Evolutionary conservation across 1,139 yeast genomes (phyloP), one percentile per base, ranked within the genome.

Genomic region (Yamadazyma aaseri): DNA sequence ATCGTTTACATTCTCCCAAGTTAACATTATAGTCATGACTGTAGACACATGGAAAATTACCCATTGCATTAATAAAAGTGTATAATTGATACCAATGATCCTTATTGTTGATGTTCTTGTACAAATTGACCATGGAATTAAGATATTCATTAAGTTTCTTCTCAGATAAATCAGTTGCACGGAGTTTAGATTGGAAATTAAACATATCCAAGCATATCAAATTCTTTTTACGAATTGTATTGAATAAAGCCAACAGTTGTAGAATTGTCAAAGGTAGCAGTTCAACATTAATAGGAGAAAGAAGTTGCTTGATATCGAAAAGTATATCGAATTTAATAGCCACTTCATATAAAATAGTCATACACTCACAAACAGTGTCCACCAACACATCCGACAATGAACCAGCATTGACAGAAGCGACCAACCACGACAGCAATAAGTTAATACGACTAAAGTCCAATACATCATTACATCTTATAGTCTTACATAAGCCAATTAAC

Each of bases 11-110:
- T 20, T 59, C 58, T 5, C 45, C 44, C 0, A 53, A 36, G 1
- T 44, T 35, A 14, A 47, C 42, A 35, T 71, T 56, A 36, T 46
- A 70, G 28, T 63, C 66, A 0, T 55, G 57, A 14, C 57, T 53
- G 0, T 56, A 31, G 15, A 71, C 39, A 42, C 82, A 76, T 1
- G 74, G 63, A 28, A 63, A 61, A 30, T 63, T 53, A 7, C 79
- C 73, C 16, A 76, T 39, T 0, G 76, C 60, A 4, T 68, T 58
- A 3, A 71, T 50, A 4, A 65, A 37, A 0, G 71, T 51, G 36
- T 59, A 56, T 14, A 60, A 28, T 1, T 54, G 29, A 6, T 15
- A 29, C 15, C 4, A 6, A 17, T 21, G 26, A 17, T 20, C 13
- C n/a, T 10, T 16, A 7, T 22, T 3, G 16, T 25, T 8, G 16